Conservation (phyloP, 179 eudicot species). For the Amaranthus tricolor region DNA sequence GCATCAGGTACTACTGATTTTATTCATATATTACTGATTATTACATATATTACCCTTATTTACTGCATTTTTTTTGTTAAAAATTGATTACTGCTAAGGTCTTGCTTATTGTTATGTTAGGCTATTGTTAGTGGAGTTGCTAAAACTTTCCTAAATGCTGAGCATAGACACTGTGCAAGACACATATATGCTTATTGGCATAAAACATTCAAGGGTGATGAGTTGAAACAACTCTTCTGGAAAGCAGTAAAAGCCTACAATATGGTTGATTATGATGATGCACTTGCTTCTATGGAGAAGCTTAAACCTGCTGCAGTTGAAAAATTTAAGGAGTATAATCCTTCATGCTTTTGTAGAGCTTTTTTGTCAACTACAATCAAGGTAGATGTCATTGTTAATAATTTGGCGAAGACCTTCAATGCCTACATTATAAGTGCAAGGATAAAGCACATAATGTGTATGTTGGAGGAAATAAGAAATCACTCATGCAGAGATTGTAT, state of each 20-base stretch:
- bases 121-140: neutral
- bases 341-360: neutral
- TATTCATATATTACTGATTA: neutral
- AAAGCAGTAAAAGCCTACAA: neutral
- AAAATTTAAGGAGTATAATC: neutral
- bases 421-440: slow-evolving; percentile 2
- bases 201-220: neutral
- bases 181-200: neutral
- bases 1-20: neutral
- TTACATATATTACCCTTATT: neutral
- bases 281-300: neutral
- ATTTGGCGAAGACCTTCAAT: neutral
- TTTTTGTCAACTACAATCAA: neutral
- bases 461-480: slow-evolving; percentile 7
- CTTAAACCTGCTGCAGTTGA: neutral
- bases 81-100: too few relatives aligned
- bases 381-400: slow-evolving; percentile 2
- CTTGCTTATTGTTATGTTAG: neutral
- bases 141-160: neutral
- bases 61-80: neutral
- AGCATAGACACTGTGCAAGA: neutral
- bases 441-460: neutral
- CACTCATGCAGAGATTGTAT: neutral
- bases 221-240: neutral
- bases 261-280: neutral